Conservation (phyloP, 495 filamentous ascomycete species). For the Hyaloscypha variabilis region DNA sequence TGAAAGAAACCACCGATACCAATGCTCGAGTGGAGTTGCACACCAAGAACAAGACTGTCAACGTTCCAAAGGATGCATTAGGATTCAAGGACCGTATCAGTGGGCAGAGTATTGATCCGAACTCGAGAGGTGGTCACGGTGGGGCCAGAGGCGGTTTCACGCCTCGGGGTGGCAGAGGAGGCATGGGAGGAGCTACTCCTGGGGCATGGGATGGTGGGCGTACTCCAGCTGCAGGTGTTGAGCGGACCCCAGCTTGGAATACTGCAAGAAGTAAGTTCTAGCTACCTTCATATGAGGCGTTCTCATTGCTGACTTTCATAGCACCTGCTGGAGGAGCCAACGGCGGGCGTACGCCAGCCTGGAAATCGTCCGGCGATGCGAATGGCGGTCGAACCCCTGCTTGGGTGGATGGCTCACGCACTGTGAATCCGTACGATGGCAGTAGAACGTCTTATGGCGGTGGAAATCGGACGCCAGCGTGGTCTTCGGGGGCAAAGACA, state of each 20-base stretch:
- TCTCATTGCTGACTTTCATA: constrained; percentile 31
- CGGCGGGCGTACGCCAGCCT: constrained; percentile 71
- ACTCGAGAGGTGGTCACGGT: constrained; percentile 54
- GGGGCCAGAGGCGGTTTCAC: constrained; percentile 46
- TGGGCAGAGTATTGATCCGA: constrained; percentile 71
- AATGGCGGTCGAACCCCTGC: constrained; percentile 70
- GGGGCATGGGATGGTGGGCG: constrained; percentile 57
- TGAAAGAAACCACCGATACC: constrained; percentile 86
- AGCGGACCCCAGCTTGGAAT: constrained; percentile 75
- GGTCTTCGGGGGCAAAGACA: constrained; percentile 72
- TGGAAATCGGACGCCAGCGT: constrained; percentile 63
- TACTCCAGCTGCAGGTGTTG: constrained; percentile 65
- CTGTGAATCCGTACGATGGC: constrained; percentile 81
- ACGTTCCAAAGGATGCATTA: constrained; percentile 74
- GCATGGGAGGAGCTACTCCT: constrained; percentile 39
- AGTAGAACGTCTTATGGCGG: constrained; percentile 73
- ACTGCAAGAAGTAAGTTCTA: constrained; percentile 55
- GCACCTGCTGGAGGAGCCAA: constrained; percentile 58
- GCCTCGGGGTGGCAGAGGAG: constrained; percentile 39
- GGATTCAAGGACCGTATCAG: constrained; percentile 82
- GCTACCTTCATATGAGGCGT: background rate
- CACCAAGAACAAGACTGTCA: constrained; percentile 85
- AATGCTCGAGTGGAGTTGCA: constrained; percentile 90
- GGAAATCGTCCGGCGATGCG: constrained; percentile 55
- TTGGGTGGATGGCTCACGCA: constrained; percentile 73